Evolutionary conservation across 2,329 filamentous ascomycete species (phyloP).

Genomic region (Alternaria solani): DNA sequence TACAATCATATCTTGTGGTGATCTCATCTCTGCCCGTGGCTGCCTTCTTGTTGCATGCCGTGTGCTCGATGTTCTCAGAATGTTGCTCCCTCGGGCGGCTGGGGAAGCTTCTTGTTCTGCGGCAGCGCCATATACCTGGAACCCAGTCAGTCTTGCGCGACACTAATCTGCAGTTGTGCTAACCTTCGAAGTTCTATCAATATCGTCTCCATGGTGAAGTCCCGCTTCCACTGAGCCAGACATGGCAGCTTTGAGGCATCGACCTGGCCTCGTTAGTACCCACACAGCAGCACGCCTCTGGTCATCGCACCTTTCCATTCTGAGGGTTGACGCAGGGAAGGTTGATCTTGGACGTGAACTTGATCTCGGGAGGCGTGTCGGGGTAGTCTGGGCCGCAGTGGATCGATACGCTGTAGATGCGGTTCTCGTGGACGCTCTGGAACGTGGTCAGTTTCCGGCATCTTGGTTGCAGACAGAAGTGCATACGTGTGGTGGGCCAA

Average conservation of each 20-base stretch:
- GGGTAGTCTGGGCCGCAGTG: slow-evolving; percentile 92
- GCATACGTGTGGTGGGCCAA: slow-evolving; percentile 92
- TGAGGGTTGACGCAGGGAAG: slow-evolving; percentile 88
- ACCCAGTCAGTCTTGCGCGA: slow-evolving; percentile 11
- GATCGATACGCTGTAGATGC: slow-evolving; percentile 98
- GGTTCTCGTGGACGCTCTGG: slow-evolving; percentile 95
- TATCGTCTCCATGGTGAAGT: slow-evolving; percentile 95
- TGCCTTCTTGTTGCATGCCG: neutral
- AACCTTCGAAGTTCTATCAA: slow-evolving; percentile 85
- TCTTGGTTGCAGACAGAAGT: neutral
- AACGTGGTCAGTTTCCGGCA: slow-evolving; percentile 11
- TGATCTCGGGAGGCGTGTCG: slow-evolving; percentile 84
- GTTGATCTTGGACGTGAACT: slow-evolving; percentile 94
- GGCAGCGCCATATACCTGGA: slow-evolving; percentile 89
- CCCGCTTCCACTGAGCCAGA: slow-evolving; percentile 87
- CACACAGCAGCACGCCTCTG: neutral
- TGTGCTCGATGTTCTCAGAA: slow-evolving; percentile 48
- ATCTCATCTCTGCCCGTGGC: neutral
- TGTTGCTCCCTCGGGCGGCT: slow-evolving; percentile 85
- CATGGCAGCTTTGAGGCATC: slow-evolving; percentile 85
- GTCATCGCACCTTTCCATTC: slow-evolving; percentile 70
- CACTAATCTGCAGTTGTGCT: slow-evolving; percentile 25
- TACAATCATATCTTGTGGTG: slow-evolving; percentile 4
- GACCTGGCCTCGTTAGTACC: slow-evolving; percentile 62
- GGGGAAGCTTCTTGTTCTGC: slow-evolving; percentile 91